Conservation (phyloP, 2,329 filamentous ascomycete genomes). For the Microascus cirrosus region DNA sequence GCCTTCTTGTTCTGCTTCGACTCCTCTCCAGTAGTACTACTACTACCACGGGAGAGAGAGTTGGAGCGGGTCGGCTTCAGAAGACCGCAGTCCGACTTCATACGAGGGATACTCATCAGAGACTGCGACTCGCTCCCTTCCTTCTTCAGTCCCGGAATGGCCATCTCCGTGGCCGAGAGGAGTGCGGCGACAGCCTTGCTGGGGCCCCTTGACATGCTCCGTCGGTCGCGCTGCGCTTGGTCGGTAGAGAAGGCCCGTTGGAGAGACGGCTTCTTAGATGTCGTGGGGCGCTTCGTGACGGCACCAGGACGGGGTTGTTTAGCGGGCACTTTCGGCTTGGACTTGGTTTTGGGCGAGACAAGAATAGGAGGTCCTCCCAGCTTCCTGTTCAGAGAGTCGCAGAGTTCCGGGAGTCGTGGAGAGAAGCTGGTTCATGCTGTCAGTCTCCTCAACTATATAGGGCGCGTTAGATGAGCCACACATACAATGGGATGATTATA, state of each 20-base stretch:
- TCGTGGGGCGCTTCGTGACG: constrained; percentile 33
- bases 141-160: constrained; percentile 51
- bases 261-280: constrained; percentile 35
- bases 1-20: constrained; percentile 54
- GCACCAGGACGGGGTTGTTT: constrained; percentile 40
- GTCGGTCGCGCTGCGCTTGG: constrained; percentile 28
- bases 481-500: constrained; percentile 69
- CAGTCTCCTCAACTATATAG: constrained; percentile 14
- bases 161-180: constrained; percentile 55
- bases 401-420: constrained; percentile 61
- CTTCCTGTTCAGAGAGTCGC: constrained; percentile 61
- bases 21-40: constrained; percentile 40
- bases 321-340: constrained; percentile 22
- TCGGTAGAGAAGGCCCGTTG: constrained; percentile 53
- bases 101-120: constrained; percentile 35
- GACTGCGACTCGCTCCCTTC: constrained; percentile 52
- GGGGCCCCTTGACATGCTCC: constrained; percentile 45
- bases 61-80: constrained; percentile 23
- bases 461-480: constrained; percentile 2
- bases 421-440: constrained; percentile 46
- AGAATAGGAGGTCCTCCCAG: constrained; percentile 59
- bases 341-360: constrained; percentile 37
- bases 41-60: constrained; percentile 25
- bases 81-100: constrained; percentile 19
- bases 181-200: constrained; percentile 50